Evolutionary conservation across 2,329 filamentous ascomycete genomes (phyloP).

Genomic region (Aureobasidium lini): DNA sequence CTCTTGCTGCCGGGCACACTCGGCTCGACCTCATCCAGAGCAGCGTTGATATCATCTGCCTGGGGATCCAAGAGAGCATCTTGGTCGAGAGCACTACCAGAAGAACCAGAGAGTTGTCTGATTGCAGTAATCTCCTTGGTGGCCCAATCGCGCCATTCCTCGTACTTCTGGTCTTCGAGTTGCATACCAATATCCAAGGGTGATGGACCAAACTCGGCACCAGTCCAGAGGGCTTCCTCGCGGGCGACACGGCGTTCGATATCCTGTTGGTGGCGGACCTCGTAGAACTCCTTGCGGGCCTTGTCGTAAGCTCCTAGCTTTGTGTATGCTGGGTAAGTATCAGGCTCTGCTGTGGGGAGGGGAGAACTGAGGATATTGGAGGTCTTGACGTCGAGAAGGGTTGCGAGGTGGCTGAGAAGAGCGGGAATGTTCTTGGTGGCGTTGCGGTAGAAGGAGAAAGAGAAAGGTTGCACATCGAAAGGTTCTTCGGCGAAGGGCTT

Average conservation of each 20-base stretch:
- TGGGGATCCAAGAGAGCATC: conserved; percentile 30
- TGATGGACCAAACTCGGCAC: conserved; percentile 80
- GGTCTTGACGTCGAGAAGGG: neutral
- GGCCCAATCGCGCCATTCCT: conserved; percentile 82
- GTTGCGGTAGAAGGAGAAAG: conserved; percentile 12
- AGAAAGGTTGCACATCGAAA: neutral
- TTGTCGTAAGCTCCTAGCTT: conserved; percentile 70
- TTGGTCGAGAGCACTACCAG: conserved; percentile 33
- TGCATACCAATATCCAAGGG: conserved; percentile 70
- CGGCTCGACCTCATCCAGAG: conserved; percentile 29
- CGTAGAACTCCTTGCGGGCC: conserved; percentile 86
- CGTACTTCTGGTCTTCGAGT: conserved; percentile 71
- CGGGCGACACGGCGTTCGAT: conserved; percentile 72
- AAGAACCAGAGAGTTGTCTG: conserved; percentile 33
- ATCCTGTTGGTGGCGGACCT: conserved; percentile 71
- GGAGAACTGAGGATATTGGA: neutral
- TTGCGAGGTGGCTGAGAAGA: conserved; percentile 1
- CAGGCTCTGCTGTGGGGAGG: conserved; percentile 37
- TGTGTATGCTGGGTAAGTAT: conserved; percentile 30
- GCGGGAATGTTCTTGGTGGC: neutral
- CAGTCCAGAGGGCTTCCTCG: conserved; percentile 79
- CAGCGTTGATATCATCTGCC: conserved; percentile 23
- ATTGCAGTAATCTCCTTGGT: conserved; percentile 42
- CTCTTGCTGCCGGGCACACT: conserved; percentile 25
- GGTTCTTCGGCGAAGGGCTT: conserved; percentile 5